These are phyloP conservation scores for Melampsora larici-populina DNA, from an alignment of 1,284 basidiomycete genomes.

Conservation along the genomic window DNA sequence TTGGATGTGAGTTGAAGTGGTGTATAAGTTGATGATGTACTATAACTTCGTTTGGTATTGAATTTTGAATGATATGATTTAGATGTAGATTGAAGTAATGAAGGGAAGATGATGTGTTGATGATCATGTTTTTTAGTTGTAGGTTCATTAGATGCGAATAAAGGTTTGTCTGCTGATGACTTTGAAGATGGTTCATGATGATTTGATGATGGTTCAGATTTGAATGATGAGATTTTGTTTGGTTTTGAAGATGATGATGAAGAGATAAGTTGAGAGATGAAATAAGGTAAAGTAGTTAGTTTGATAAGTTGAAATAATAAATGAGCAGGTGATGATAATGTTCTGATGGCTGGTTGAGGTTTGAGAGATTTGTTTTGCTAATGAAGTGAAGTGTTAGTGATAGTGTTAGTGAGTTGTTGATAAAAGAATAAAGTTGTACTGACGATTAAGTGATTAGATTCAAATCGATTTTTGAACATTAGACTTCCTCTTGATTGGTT, in stretches of 20 bases:
- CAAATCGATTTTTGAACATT: too few relatives aligned
- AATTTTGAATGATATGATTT: not conserved
- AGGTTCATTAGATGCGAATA: not conserved
- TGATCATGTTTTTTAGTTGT: not conserved
- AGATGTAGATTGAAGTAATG: not conserved
- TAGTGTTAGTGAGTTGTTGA: too few relatives aligned
- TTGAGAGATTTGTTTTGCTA: not conserved
- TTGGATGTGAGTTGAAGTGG: not conserved
- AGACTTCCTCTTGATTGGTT: too few relatives aligned
- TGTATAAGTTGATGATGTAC: too few relatives aligned
- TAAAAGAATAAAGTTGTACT: too few relatives aligned
- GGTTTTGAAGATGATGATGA: not conserved
- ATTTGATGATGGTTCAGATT: not conserved
- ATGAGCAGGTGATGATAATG: slow-evolving; percentile 29
- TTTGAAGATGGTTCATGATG: not conserved
- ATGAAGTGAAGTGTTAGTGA: too few relatives aligned
- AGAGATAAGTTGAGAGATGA: slow-evolving; percentile 27
- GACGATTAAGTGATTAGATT: too few relatives aligned
- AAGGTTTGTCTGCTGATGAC: not conserved
- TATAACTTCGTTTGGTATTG: too few relatives aligned
- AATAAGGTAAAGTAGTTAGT: slow-evolving; percentile 36
- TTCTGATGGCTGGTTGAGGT: slow-evolving; percentile 8
- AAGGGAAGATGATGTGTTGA: not conserved
- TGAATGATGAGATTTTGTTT: not conserved
- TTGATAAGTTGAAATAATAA: slow-evolving; percentile 38